Evolutionary conservation across 768 basidiomycete genomes (phyloP), one percentile per base, ranked within the genome.

Genomic region (Rubroboletus pulcherrimus): DNA sequence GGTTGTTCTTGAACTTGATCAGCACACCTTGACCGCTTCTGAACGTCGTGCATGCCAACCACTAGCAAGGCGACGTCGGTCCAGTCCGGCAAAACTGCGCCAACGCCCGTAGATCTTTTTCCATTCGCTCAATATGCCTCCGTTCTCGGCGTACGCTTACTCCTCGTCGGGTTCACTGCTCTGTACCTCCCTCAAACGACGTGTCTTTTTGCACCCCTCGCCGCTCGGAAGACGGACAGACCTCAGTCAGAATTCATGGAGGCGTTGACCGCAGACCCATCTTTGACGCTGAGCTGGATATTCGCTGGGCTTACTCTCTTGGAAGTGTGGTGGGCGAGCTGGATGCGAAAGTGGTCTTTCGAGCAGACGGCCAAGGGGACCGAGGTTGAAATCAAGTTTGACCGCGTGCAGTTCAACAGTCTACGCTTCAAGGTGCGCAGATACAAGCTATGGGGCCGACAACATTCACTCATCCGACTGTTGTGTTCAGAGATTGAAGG

Each of bases 181-280:
- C 75, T 92, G 51, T 85, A 82, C 67, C 76, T 92, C n/a, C 91
- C 90, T n/a, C 80, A 80, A 48, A 81, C 79, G 17, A 74, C 77
- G 3, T 73, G 76, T 43, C 65, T 83, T 26, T 73, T 77, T 55
- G 73, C 70, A 12, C 63, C 75, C n/a, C 69, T 71, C 31, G 64
- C 63, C 3, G 65, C 69, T 10, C 57, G 62, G 47, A 62, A 71
- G 64, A 69, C 68, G 7, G 87, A 89, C 62, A 77, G 81, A 51
- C 89, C 89, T 11, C 89, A 91, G 63, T 82, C 84, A 56, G 79
- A 79, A 2, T 89, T 91, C 69, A 71, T 93, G 21, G 82, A 80
- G 39, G 75, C 81, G 2, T 67, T 93, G 57, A 92, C 91, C 0
- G 63, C 73, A 3, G 79, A 78, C 56, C 87, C 89, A 7, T 67